These are phyloP conservation scores for Phycomyces nitens DNA, from an alignment of 192 early-diverging fungal genomes.

Conservation along the genomic window DNA sequence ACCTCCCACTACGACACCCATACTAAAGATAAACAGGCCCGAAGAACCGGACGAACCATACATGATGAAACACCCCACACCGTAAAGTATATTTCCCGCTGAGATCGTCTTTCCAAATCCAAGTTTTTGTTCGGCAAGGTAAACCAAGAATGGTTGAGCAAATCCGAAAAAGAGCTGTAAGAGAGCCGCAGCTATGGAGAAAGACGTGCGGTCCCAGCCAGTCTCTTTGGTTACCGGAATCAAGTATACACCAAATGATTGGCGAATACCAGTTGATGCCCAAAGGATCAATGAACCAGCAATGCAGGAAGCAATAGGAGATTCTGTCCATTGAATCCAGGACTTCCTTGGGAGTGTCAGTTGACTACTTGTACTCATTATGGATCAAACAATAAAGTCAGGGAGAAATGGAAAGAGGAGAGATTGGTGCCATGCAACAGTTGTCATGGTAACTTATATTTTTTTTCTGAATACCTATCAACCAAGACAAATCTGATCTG, in stretches of 20 bases:
- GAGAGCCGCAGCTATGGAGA: constrained; percentile 29
- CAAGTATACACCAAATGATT: constrained; percentile 30
- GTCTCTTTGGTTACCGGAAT: constrained; percentile 25
- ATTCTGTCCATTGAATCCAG: not conserved
- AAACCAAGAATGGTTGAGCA: constrained; percentile 26
- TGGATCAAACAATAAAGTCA: not conserved
- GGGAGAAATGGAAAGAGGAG: too few species aligned
- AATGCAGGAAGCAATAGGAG: constrained; percentile 10
- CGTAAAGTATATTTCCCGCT: constrained; percentile 8
- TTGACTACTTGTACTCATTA: not conserved
- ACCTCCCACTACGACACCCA: constrained; percentile 28
- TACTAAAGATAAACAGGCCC: constrained; percentile 24
- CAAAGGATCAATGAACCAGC: constrained; percentile 30
- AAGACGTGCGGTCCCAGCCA: constrained; percentile 30
- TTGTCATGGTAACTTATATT: too few species aligned
- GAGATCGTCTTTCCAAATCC: constrained; percentile 22
- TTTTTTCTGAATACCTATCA: too few species aligned
- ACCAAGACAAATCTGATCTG: too few species aligned
- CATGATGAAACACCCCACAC: constrained; percentile 15
- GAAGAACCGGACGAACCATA: constrained; percentile 6
- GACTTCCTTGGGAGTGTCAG: not conserved
- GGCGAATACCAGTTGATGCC: constrained; percentile 32
- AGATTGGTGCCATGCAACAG: too few species aligned
- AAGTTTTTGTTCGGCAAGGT: constrained; percentile 20
- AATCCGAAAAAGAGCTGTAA: constrained; percentile 32